Base-by-base conservation (phyloP, 345 rosid species). In the Leavenworthia alabamica region DNA sequence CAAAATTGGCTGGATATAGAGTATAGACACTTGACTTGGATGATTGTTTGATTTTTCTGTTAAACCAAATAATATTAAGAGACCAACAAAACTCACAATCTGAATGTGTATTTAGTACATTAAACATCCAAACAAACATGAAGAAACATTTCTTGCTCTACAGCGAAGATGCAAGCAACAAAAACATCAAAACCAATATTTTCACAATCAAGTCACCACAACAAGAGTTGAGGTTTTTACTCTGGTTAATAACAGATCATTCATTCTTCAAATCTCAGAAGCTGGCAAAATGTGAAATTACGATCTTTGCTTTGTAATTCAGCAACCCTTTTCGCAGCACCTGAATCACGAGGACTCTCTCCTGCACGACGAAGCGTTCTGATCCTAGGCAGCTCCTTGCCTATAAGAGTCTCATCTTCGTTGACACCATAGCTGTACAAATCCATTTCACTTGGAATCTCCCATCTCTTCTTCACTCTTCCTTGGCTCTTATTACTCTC, bases 21-120 rank as follows among this genome's bases (percentile, higher is more conserved):
- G n/a, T 78, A 83, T 69, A 77, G 95, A 62, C 96, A 91, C 73
- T 75, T 91, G 84, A 88, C 95, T 29, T 91, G 95, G 96, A 91
- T 86, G 95, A 64, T 86, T 62, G 81, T 71, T 20, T 90, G 75
- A 85, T 56, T 56, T 56, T 14, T 46, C 36, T 35, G 39, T 10
- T 69, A 15, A 49, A 58, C 39, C 57, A 48, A n/a, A n/a, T n/a
- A n/a, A n/a, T n/a, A n/a, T n/a, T n/a, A 20, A 49, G 39, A 68
- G 60, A 68, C 60, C 47, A 16, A 39, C 50, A 67, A 49, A 67
- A 31, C 48, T 60, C 48, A 52, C 27, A 24, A 24, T 24, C 27
- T 24, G 4, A 28, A 16, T 68, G 32, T 62, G 64, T 52, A 60
- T 52, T 51, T 44, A 35, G 47, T 24, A 52, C 41, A 42, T 5